Evolutionary conservation across 805 yeast species (phyloP).

Genomic region (Schwanniomyces sp.): DNA sequence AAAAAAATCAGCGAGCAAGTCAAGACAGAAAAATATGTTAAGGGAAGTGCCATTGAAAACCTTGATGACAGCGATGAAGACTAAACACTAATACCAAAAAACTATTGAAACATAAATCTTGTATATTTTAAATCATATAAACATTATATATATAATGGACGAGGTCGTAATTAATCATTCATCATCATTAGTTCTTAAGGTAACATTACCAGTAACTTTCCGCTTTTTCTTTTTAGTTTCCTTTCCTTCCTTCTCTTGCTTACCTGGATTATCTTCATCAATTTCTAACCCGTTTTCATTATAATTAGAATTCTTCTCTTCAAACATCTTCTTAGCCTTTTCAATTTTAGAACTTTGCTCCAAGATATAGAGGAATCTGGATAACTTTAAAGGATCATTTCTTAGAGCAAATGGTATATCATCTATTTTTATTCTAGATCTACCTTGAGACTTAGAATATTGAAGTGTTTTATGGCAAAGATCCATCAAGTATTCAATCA

Average conservation of each 20-base stretch:
- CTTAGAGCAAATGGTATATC: slow-evolving; percentile 42
- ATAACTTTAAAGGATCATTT: slow-evolving; percentile 42
- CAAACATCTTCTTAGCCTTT: slow-evolving; percentile 41
- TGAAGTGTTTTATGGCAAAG: slow-evolving; percentile 29
- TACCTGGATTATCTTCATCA: slow-evolving; percentile 6
- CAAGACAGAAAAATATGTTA: slow-evolving; percentile 57
- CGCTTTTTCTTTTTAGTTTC: slow-evolving; percentile 8
- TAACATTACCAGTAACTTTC: slow-evolving; percentile 6
- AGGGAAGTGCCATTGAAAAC: slow-evolving; percentile 56
- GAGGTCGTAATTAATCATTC: background rate
- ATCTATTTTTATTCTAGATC: slow-evolving; percentile 39
- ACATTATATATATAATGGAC: background rate
- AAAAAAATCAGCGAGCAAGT: slow-evolving; percentile 41
- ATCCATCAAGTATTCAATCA: slow-evolving; percentile 37
- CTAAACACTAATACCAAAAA: background rate
- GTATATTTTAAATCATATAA: background rate
- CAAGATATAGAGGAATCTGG: slow-evolving; percentile 39
- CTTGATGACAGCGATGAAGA: slow-evolving; percentile 12
- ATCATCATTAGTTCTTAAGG: slow-evolving; percentile 1
- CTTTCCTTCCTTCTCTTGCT: slow-evolving; percentile 3
- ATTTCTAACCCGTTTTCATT: slow-evolving; percentile 17
- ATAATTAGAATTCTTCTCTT: slow-evolving; percentile 17
- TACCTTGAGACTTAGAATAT: slow-evolving; percentile 38
- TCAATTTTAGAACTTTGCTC: slow-evolving; percentile 38
- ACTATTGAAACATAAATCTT: background rate